Evolutionary conservation across 192 early-diverging fungal species (phyloP).

Genomic region (Coemansia sp.): DNA sequence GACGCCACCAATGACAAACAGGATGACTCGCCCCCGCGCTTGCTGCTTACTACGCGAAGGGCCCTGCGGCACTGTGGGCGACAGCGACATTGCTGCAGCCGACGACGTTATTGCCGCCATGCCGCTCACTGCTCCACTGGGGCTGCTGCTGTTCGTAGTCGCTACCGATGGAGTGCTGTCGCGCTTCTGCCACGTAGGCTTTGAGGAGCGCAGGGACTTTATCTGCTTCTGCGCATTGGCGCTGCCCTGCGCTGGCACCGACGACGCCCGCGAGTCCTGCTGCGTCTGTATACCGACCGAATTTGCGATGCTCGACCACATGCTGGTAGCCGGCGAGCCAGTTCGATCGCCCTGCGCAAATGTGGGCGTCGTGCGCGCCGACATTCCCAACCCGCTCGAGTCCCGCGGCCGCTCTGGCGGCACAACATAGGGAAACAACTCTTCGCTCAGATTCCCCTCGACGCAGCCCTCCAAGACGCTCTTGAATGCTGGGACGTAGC

Average conservation of each 20-base stretch:
- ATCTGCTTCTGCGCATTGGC: slow-evolving; percentile 30
- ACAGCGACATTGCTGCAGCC: slow-evolving; percentile 8
- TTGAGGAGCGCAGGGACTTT: slow-evolving; percentile 48
- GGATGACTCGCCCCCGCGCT: slow-evolving; percentile 35
- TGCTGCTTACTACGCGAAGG: not conserved
- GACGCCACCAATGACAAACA: slow-evolving; percentile 56
- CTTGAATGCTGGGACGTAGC: slow-evolving; percentile 51
- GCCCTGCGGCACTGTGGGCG: slow-evolving; percentile 7
- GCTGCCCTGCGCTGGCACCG: slow-evolving; percentile 24
- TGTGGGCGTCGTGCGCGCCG: slow-evolving; percentile 25
- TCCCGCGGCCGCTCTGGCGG: slow-evolving; percentile 50
- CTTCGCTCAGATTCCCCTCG: slow-evolving; percentile 50
- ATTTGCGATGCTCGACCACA: slow-evolving; percentile 53
- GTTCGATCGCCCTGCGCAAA: slow-evolving; percentile 27
- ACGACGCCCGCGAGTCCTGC: slow-evolving; percentile 23
- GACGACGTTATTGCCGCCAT: slow-evolving; percentile 6
- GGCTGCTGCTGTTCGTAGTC: slow-evolving; percentile 6
- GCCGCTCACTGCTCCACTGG: slow-evolving; percentile 3
- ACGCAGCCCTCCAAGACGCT: slow-evolving; percentile 45
- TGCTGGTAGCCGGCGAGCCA: slow-evolving; percentile 42
- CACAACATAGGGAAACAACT: slow-evolving; percentile 56
- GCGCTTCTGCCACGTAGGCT: slow-evolving; percentile 58
- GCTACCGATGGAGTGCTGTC: slow-evolving; percentile 42
- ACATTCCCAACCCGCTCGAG: slow-evolving; percentile 15
- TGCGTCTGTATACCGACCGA: slow-evolving; percentile 35